Conservation (phyloP, 768 basidiomycete genomes). For the Collybia mongolica region DNA sequence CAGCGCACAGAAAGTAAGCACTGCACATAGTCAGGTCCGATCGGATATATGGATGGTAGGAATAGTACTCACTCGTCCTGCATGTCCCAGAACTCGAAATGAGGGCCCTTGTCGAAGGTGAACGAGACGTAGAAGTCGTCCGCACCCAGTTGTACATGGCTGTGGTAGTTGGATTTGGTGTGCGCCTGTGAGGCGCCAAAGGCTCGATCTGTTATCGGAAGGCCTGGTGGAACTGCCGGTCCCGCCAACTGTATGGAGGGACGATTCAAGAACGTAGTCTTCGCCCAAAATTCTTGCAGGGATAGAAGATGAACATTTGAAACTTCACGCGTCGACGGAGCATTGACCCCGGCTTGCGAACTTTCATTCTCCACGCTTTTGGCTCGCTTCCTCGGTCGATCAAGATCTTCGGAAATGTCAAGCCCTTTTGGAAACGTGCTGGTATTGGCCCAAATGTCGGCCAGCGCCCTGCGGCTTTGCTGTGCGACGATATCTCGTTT, state of each 20-base stretch:
- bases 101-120: slow-evolving; percentile 25
- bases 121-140: slow-evolving; percentile 25
- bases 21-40: slow-evolving; percentile 7
- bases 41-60: not conserved
- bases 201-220: not conserved
- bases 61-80: slow-evolving; percentile 25
- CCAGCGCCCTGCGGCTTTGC: not conserved
- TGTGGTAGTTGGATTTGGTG: slow-evolving; percentile 18
- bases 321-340: not conserved
- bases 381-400: not conserved
- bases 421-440: not conserved
- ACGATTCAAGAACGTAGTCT: not conserved
- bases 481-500: too few species aligned
- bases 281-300: not conserved
- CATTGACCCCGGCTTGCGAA: not conserved
- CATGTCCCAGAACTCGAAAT: slow-evolving; percentile 36
- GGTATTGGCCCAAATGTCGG: not conserved
- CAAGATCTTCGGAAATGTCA: not conserved
- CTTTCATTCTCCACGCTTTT: not conserved
- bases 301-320: not conserved
- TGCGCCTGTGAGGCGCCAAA: not conserved
- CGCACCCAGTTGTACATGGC: slow-evolving; percentile 23
- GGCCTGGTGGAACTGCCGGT: not conserved
- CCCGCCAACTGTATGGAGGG: not conserved
- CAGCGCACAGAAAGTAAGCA: slow-evolving; percentile 24